Percentiles rank a stretch among this genome's conserved stretches.
Conservation (phyloP, 495 filamentous ascomycete genomes). For the Xylaria nigripes region DNA sequence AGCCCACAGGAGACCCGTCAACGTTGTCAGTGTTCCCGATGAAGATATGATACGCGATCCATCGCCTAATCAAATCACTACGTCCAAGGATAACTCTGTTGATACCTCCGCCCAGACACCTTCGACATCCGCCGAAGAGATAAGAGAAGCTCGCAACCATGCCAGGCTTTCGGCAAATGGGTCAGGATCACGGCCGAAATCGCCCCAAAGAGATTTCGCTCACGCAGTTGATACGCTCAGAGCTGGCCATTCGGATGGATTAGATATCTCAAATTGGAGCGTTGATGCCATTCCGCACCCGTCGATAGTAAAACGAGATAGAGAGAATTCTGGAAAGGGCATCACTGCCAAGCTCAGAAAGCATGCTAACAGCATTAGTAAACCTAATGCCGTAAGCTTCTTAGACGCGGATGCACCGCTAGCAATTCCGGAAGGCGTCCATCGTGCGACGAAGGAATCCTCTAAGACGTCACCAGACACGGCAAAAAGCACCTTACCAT, state of each 20-base stretch:
- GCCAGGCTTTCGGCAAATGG: neutral
- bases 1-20: constrained; percentile 14
- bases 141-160: neutral
- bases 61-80: neutral
- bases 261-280: constrained; percentile 28
- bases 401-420: constrained; percentile 27
- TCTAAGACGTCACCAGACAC: constrained; percentile 21
- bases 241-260: constrained; percentile 6
- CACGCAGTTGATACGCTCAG: neutral
- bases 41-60: constrained; percentile 1
- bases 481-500: constrained; percentile 16
- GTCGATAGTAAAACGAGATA: constrained; percentile 16
- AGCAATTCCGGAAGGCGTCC: constrained; percentile 25
- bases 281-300: constrained; percentile 29
- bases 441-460: constrained; percentile 24
- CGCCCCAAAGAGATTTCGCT: constrained; percentile 7
- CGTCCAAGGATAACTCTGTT: neutral
- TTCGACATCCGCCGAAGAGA: neutral
- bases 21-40: constrained; percentile 8
- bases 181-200: neutral
- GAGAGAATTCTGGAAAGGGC: constrained; percentile 20
- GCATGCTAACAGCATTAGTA: constrained; percentile 2
- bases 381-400: constrained; percentile 27
- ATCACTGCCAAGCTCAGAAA: constrained; percentile 24
- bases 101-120: neutral